These are phyloP conservation scores for Coffea canephora DNA, from an alignment of 257 asterid species.

Conservation along the genomic window DNA sequence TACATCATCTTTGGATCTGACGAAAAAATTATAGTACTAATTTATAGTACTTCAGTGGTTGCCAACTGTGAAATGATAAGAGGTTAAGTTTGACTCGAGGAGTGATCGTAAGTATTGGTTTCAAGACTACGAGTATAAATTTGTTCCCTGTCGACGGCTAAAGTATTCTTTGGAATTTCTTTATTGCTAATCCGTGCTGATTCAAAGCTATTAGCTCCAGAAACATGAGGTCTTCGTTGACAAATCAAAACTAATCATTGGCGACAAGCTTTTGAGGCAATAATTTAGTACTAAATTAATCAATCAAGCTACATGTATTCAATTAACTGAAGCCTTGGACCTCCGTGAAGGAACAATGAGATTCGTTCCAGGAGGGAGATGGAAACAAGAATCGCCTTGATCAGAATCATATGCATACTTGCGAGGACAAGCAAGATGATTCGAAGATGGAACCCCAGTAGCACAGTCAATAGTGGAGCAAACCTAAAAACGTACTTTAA, in stretches of 20 bases:
- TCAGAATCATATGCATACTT: conserved; percentile 9
- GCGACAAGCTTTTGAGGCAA: not conserved
- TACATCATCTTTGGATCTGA: not conserved
- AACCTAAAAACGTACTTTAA: conserved; percentile 10
- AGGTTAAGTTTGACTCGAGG: not conserved
- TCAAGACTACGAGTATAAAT: not conserved
- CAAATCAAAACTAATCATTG: not conserved
- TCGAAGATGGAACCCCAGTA: conserved; percentile 1
- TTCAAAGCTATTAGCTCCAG: not conserved
- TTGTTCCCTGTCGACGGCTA: not conserved
- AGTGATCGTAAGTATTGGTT: not conserved
- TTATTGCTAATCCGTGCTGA: not conserved
- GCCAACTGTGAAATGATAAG: not conserved
- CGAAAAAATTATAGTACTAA: not conserved
- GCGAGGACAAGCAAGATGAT: conserved; percentile 18
- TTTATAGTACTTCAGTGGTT: not conserved
- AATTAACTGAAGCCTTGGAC: not conserved
- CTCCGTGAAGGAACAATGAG: not conserved
- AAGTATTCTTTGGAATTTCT: not conserved
- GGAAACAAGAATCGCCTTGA: conserved; percentile 9
- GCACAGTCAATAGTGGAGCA: not conserved
- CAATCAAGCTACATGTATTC: too few species aligned
- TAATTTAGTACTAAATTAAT: not conserved
- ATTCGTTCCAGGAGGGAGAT: not conserved
- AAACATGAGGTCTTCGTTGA: not conserved